Evolutionary conservation across 345 rosid genomes (phyloP), one percentile per base, ranked within the genome.

Genomic region (Erucastrum elatum): DNA sequence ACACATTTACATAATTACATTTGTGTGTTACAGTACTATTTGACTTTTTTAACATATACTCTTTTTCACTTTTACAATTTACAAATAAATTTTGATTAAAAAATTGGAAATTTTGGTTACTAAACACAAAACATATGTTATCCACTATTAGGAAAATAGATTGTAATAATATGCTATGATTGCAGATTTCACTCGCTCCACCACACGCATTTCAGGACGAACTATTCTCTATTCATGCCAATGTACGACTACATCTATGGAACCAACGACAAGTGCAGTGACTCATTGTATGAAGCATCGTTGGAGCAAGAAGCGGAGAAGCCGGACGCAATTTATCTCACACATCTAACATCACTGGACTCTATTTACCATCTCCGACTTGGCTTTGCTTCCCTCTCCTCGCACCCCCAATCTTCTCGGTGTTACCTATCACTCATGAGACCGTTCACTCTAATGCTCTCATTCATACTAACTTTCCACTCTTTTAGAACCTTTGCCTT

Each of bases 281-380:
- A 86, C 68, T 27, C 77, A 1, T 16, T 82, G 31, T 80, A 88
- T 16, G 72, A 85, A 64, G 58, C 66, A 46, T 82, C 85, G 1
- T 77, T 85, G 6, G 69, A 71, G 51, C 71, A 78, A 68, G 73
- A 31, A 13, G 90, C 84, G 76, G 91, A 89, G 1, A 55, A 68
- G 3, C 86, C 90, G 0, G 75, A 86, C 26, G 87, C 82, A 0
- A 87, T 89, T 33, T 83, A 91, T 75, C 79, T 91, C 2, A 89
- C 89, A 0, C 93, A 91, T 75, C 39, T 91, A 0, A 89, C 88
- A 2, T 85, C 88, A 2, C 86, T 81, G 0, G 84, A 89, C 8
- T 91, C 91, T 17, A 77, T 91, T 37, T 89, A 87, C 68, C 90
- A 87, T 72, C 72, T 84, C 6, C 86, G 85, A 2, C 64, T 90